A percentile compares a stretch with the other conserved stretches of the same genome.
These are phyloP conservation scores for Lunasporangiospora selenospora DNA, from an alignment of 192 early-diverging fungal species.

Conservation along the genomic window DNA sequence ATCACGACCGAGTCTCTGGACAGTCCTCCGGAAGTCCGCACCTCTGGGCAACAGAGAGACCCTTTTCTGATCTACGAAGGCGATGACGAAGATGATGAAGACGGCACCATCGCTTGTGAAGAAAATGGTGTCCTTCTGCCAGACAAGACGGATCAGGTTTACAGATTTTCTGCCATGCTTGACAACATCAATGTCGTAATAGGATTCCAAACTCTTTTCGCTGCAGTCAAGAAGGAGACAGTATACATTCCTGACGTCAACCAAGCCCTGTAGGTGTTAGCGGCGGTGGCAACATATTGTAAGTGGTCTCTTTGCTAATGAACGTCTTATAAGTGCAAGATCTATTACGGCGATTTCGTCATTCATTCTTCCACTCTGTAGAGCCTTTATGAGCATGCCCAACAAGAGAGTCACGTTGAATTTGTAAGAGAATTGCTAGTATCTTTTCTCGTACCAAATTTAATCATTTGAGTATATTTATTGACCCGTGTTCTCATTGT, in stretches of 20 bases:
- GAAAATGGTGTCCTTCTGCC: conserved; percentile 21
- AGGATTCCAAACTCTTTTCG: conserved; percentile 16
- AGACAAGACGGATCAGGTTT: conserved; percentile 9
- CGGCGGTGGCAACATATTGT: background rate
- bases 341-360: conserved; percentile 28
- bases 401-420: conserved; percentile 15
- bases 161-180: conserved; percentile 11
- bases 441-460: conserved; percentile 11
- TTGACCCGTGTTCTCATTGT: conserved; percentile 3
- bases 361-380: conserved; percentile 31
- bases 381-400: conserved; percentile 24
- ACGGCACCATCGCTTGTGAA: background rate
- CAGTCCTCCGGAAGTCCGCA: conserved; percentile 19
- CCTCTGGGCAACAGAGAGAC: conserved; percentile 6
- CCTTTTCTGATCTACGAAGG: conserved; percentile 9
- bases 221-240: conserved; percentile 5
- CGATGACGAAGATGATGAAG: conserved; percentile 5
- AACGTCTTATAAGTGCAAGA: conserved; percentile 9
- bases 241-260: conserved; percentile 15
- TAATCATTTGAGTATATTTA: background rate
- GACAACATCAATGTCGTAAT: conserved; percentile 8
- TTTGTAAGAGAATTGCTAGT: conserved; percentile 30
- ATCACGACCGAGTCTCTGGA: conserved; percentile 17
- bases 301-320: conserved; percentile 1
- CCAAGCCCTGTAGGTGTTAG: conserved; percentile 27